Evolutionary conservation across 208 protist species (phyloP).

Genomic region (Leishmania aethiopica): DNA sequence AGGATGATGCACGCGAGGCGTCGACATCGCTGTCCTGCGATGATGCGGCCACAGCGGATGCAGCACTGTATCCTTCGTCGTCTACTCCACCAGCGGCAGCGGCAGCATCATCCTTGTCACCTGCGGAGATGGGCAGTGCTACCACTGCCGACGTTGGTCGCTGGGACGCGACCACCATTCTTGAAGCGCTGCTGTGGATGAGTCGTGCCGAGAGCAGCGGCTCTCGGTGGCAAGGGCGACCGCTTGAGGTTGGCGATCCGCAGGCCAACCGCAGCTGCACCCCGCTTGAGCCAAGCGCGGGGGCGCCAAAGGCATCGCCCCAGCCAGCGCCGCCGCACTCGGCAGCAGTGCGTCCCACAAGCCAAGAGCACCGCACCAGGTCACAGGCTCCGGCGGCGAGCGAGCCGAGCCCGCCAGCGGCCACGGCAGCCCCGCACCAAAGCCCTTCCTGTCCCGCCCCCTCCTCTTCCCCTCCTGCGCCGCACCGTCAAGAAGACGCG

Average conservation of each 20-base stretch:
- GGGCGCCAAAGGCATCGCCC: neutral
- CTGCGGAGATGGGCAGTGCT: neutral
- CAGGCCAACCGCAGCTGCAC: neutral
- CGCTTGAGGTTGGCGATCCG: neutral
- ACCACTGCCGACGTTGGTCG: neutral
- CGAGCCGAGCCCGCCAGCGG: neutral
- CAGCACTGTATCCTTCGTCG: neutral
- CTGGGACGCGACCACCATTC: constrained; percentile 5
- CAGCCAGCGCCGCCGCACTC: neutral
- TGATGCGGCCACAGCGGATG: neutral
- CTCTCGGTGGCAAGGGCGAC: neutral
- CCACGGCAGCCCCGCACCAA: neutral
- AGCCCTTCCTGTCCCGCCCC: neutral
- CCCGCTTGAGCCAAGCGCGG: neutral
- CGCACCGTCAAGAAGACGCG: neutral
- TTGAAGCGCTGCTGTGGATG: constrained; percentile 23
- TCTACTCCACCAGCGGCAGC: neutral
- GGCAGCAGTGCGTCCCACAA: neutral
- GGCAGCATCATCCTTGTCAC: neutral
- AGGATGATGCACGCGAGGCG: neutral
- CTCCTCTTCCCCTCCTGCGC: neutral
- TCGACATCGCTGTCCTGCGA: neutral
- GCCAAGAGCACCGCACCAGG: neutral
- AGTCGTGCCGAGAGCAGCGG: neutral
- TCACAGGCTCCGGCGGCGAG: neutral